Evolutionary conservation across 1,284 basidiomycete species (phyloP).

Genomic region (Sporisorium sorghi): DNA sequence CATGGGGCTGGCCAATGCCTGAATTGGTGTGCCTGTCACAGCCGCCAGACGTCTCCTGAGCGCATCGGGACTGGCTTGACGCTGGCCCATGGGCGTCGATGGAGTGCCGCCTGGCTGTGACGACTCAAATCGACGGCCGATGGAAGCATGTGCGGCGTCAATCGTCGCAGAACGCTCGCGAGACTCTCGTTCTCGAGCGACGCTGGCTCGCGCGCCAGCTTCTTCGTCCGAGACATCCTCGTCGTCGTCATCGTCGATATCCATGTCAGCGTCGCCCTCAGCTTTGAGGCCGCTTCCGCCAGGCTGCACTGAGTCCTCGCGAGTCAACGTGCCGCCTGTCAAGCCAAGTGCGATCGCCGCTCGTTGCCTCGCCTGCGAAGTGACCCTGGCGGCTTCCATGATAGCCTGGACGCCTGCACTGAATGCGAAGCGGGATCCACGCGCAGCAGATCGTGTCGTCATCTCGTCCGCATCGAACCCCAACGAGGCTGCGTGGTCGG

Average conservation of each 20-base stretch:
- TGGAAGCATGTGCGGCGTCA: constrained; percentile 13
- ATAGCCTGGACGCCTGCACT: constrained; percentile 40
- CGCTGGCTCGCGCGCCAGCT: constrained; percentile 19
- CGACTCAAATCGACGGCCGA: constrained; percentile 28
- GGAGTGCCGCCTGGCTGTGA: constrained; percentile 45
- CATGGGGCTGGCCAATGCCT: constrained; percentile 36
- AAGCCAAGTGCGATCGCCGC: constrained; percentile 44
- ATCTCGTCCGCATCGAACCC: constrained; percentile 15
- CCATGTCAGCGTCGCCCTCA: constrained; percentile 32
- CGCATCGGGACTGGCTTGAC: constrained; percentile 44
- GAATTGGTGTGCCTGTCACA: constrained; percentile 40
- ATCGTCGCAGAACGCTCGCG: constrained; percentile 35
- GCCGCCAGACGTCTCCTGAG: constrained; percentile 41
- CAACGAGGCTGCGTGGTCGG: constrained; percentile 1
- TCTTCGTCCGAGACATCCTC: constrained; percentile 31
- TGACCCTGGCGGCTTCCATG: constrained; percentile 42
- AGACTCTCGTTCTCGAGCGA: constrained; percentile 18
- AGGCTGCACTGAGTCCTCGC: constrained; percentile 35
- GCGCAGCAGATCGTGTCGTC: constrained; percentile 19
- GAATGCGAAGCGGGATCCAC: constrained; percentile 30
- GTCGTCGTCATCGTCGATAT: constrained; percentile 43
- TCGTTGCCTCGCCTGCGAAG: constrained; percentile 39
- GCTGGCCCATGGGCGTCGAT: constrained; percentile 32
- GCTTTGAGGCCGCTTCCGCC: constrained; percentile 4
- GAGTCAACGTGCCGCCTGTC: constrained; percentile 25